Base-by-base conservation (phyloP, 2,329 filamentous ascomycete genomes). In the Thelonectria rubi region DNA sequence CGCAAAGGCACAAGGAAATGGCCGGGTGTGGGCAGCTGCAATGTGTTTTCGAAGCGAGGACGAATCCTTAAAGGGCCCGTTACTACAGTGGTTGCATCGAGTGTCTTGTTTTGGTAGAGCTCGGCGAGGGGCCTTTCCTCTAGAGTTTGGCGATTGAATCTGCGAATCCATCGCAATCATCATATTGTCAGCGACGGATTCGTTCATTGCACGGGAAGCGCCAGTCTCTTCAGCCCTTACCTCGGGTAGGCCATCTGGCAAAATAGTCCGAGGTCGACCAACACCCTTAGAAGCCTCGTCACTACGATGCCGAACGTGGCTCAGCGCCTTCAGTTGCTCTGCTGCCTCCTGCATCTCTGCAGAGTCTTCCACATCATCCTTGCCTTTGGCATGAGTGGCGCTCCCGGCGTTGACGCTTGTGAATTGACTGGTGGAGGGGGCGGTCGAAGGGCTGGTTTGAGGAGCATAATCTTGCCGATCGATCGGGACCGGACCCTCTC, bases 1-100 rank as follows among this genome's bases (percentile, higher is more conserved):
- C 1, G 89, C 88, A 73, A 97, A 94, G 3, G 92, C 91, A 73
- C 94, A 99, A 0, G 89, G 88, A 70, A 97, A 98, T 0, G 89
- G 88, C 18, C 88, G 84, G 0, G 88, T 91, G 64, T 91, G 89
- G 2, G 87, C 86, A 2, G 88, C 87, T 6, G 88, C 87, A 50
- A 90, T 84, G 69, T 91, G 88, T 69, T 90, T 90, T 32, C 87
- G 82, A 39, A 90, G 75, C 0, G 88, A 88, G 0, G 87, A 89
- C 0, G 84, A 86, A 71, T 90, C 88, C 66, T 89, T 89, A 72
- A 90, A 90, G 2, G 88, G 87, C 0, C 84, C 82, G 71, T 89
- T 87, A 53, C 82, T 88, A 72, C 88, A 90, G 54, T 86, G 79
- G 17, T 78, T 81, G 72, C 88, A 90, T 20, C 84, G 81, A 2